Base-by-base conservation (phyloP, 805 yeast genomes). In the Myxozyma mucilagina region DNA sequence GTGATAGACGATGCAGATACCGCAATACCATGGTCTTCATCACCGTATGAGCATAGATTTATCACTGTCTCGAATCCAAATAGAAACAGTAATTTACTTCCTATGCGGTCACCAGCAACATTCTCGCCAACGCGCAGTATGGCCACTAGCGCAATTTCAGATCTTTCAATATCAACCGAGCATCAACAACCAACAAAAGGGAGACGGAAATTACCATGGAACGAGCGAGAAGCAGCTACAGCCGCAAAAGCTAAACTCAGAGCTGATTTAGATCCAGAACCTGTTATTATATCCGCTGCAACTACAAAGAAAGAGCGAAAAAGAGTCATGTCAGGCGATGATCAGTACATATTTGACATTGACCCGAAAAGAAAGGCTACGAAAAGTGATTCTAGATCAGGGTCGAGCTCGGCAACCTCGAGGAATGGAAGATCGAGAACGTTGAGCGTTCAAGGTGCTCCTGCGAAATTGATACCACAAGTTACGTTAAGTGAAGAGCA, bases 401-500 rank as follows among this genome's bases (percentile, higher is more conserved):
- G 34, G 16, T 16, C 48, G 3, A 18, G 49, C 11, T 6, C 39
- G 14, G 29, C 39, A 4, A 47, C 20, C 20, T 2, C 57, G 11
- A 20, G 31, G n/a, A 39, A 8, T 39, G 51, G 45, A 2, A 29
- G 53, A 32, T 45, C 59, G 34, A 41, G 47, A 35, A 35, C 50
- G n/a, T n/a, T 53, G 18, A 57, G 53, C 31, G 53, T 16, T 11
- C 50, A 49, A 42, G 52, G 49, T 36, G 41, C 48, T 10, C 48
- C 41, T 10, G 32, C 45, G 50, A 53, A 53, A 24, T 29, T 66
- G 10, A 62, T 70, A 10, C 57, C 61, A 20, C 49, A 36, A 13
- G 65, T 74, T 3, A 64, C 68, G 52, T 70, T 77, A 3, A 74
- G 77, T 20, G 72, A 68, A 7, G 88, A 85, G 71, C 89, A 85